These are phyloP conservation scores for Aciculosporium take DNA, from an alignment of 2,329 filamentous ascomycete species.

Conservation along the genomic window DNA sequence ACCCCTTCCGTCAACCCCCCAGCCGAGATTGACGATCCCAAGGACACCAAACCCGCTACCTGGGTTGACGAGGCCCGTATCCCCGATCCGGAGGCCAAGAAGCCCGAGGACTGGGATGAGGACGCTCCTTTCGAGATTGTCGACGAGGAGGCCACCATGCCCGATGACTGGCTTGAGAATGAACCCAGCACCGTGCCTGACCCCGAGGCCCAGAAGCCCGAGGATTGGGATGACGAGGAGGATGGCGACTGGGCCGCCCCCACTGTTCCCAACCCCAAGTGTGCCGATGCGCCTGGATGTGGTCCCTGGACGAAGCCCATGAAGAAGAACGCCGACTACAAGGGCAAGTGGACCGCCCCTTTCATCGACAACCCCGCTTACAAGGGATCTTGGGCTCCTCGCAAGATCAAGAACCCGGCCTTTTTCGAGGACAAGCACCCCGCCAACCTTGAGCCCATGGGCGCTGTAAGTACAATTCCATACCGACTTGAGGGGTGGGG, in stretches of 20 bases:
- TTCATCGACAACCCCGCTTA: slow-evolving; percentile 94
- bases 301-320: slow-evolving; percentile 83
- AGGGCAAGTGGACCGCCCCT: slow-evolving; percentile 95
- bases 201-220: slow-evolving; percentile 91
- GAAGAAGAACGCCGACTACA: slow-evolving; percentile 92
- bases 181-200: slow-evolving; percentile 75
- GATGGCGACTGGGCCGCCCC: slow-evolving; percentile 94
- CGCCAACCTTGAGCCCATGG: slow-evolving; percentile 94
- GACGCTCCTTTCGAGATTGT: slow-evolving; percentile 93
- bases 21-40: slow-evolving; percentile 86
- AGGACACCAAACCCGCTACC: slow-evolving; percentile 85
- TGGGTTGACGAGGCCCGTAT: slow-evolving; percentile 95
- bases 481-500: slow-evolving; percentile 2
- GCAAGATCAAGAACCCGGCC: slow-evolving; percentile 92
- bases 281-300: slow-evolving; percentile 81
- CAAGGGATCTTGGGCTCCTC: slow-evolving; percentile 89
- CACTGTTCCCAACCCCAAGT: slow-evolving; percentile 90
- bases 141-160: slow-evolving; percentile 80
- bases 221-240: slow-evolving; percentile 99
- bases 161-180: slow-evolving; percentile 89
- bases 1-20: slow-evolving; percentile 81
- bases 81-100: slow-evolving; percentile 78
- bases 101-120: slow-evolving; percentile 99
- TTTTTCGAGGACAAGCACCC: slow-evolving; percentile 97
- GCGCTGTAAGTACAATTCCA: slow-evolving; percentile 80